Evolutionary conservation across 192 early-diverging fungal genomes (phyloP), one percentile per base, ranked within the genome.

Genomic region (Kappamyces sp.): DNA sequence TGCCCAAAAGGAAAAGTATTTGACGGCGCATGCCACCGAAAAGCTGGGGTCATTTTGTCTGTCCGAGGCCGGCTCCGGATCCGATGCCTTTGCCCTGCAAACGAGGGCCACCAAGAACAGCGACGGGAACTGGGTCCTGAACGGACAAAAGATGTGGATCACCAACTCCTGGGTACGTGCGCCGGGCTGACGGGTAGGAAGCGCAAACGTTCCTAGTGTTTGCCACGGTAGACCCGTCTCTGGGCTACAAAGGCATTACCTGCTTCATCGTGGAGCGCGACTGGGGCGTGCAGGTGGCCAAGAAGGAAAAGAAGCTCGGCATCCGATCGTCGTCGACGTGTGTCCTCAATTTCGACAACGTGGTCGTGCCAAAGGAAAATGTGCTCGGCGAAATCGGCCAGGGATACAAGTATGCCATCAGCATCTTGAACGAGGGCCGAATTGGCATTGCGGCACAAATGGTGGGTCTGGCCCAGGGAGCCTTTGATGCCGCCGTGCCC

Each of bases 381-480:
- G 78, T 98, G 22, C 69, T 98, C 9, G 96, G 96, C 45, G 88
- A 94, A 61, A 77, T 96, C 51, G 93, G 93, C 57, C 86, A 94
- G 75, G 96, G 96, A 35, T 98, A 98, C 87, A 98, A 94, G 75
- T 91, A 91, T 52, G 94, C 96, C 41, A 98, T 98, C 54, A 91
- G 92, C 66, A 92, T 95, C 53, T 79, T 98, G 52, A 98, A 98
- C 75, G 96, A 98, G 69, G 96, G 96, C 38, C 87, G 96, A 63
- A 91, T 98, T 52, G 94, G 94, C 59, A 98, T 98, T 73, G 93
- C 93, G 37, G 94, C 93, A n/a, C 93, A 95, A 68, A 98, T 98
- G 96, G 70, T 95, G 31, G 96, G 96, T 51, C 67, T 94, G 37
- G 94, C 96, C 5, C 94, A 96, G 73, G 96, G 96, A 37, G 91